These are phyloP conservation scores for Panicum miliaceum DNA, from an alignment of 176 grass and related monocot species.

Conservation along the genomic window DNA sequence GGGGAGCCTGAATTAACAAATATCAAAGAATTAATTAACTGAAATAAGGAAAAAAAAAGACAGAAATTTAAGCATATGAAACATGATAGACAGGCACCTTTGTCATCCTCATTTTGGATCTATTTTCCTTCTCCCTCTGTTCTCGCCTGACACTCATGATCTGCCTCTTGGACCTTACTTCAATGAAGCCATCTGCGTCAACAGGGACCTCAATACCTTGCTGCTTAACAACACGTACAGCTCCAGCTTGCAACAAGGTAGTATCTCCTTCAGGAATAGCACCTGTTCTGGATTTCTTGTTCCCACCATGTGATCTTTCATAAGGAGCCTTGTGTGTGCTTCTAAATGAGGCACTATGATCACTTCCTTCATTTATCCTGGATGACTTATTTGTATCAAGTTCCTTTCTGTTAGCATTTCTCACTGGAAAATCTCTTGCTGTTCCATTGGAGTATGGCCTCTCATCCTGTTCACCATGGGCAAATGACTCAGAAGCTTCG, in stretches of 20 bases:
- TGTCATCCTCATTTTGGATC: constrained; percentile 71
- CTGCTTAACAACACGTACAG: constrained; percentile 77
- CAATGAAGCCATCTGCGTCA: constrained; percentile 98
- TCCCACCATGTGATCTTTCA: constrained; percentile 56
- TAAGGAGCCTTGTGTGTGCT: constrained; percentile 45
- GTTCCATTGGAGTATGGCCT: constrained; percentile 43
- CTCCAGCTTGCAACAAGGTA: constrained; percentile 61
- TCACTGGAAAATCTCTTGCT: constrained; percentile 46
- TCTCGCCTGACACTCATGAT: constrained; percentile 93
- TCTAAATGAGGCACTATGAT: constrained; percentile 53
- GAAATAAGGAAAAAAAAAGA: constrained; percentile 19
- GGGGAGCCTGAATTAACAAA: constrained; percentile 57
- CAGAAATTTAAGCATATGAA: constrained; percentile 35
- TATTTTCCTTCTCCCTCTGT: constrained; percentile 95
- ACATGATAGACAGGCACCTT: constrained; percentile 65
- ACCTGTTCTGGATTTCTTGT: constrained; percentile 49
- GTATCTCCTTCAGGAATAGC: constrained; percentile 51
- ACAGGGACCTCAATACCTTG: constrained; percentile 85
- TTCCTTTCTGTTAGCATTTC: constrained; percentile 60
- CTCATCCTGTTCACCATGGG: constrained; percentile 53
- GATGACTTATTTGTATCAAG: constrained; percentile 34
- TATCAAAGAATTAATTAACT: constrained; percentile 35
- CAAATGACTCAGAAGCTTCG: constrained; percentile 48
- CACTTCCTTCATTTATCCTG: constrained; percentile 50
- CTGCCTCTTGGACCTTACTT: constrained; percentile 98